Percentiles rank a stretch among this genome's conserved stretches.
Evolutionary conservation across 495 filamentous ascomycete genomes (phyloP).

Genomic region (Neurospora sp.): DNA sequence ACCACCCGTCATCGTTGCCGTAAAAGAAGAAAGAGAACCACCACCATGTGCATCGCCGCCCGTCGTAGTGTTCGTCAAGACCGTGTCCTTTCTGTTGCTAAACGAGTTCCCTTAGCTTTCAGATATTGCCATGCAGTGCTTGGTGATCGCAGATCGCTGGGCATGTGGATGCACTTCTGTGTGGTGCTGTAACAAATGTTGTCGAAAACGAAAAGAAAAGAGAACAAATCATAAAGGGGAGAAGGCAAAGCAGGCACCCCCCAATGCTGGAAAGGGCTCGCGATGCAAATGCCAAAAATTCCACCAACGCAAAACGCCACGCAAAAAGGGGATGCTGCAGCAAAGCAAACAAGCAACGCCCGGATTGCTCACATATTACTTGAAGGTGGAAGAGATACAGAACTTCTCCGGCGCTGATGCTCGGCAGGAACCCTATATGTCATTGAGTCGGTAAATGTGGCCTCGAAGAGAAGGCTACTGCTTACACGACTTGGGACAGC

Average conservation of each 20-base stretch:
- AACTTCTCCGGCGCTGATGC: slow-evolving; percentile 3
- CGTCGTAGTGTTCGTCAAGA: not conserved
- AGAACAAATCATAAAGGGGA: not conserved
- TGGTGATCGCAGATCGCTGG: not conserved
- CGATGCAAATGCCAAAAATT: not conserved
- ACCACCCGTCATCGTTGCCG: not conserved
- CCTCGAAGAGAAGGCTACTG: slow-evolving; percentile 5
- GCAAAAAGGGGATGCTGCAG: not conserved
- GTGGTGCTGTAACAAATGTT: not conserved
- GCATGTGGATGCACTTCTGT: not conserved
- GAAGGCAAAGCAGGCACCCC: not conserved
- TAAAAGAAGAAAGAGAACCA: not conserved
- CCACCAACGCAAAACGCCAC: not conserved
- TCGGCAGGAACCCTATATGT: not conserved
- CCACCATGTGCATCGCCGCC: not conserved
- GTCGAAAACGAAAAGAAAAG: not conserved
- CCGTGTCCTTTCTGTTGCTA: not conserved
- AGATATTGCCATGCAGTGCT: not conserved
- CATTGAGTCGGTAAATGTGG: not conserved
- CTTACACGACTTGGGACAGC: slow-evolving; percentile 17
- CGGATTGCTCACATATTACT: not conserved
- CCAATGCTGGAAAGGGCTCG: not conserved
- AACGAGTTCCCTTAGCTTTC: not conserved
- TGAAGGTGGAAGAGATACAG: not conserved
- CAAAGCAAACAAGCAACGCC: not conserved